Conservation (phyloP, 148 eudicot species). For the Rhododendron vialii region DNA sequence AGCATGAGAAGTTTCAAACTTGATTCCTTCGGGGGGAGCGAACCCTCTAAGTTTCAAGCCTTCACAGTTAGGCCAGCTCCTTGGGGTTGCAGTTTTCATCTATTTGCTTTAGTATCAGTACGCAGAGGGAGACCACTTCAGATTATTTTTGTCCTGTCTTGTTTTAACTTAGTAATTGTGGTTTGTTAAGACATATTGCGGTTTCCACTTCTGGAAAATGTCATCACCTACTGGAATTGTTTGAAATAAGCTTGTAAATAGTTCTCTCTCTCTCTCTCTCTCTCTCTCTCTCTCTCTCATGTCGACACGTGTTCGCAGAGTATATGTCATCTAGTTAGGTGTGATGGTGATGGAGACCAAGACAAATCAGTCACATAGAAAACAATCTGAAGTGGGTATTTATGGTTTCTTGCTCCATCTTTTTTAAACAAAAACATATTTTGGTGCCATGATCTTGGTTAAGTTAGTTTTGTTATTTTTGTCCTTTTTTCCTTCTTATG, state of each 20-base stretch:
- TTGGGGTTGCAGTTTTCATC: too few relatives aligned
- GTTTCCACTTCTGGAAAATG: not conserved
- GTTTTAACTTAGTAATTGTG: too few relatives aligned
- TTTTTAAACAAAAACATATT: not conserved
- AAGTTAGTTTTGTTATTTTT: not conserved
- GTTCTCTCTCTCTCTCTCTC: not conserved
- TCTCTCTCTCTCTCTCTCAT: not conserved
- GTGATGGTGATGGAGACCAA: not conserved
- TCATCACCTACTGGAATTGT: not conserved
- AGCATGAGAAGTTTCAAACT: too few relatives aligned
- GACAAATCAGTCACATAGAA: not conserved
- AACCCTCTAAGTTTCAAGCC: too few relatives aligned
- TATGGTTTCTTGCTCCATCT: not conserved
- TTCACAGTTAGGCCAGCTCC: too few relatives aligned
- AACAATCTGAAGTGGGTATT: not conserved
- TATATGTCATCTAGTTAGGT: not conserved
- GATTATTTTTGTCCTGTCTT: not conserved
- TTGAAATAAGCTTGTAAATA: not conserved
- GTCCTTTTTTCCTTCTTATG: not conserved
- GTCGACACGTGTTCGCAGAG: not conserved
- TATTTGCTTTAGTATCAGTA: not conserved
- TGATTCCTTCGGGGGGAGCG: too few relatives aligned
- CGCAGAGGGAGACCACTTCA: not conserved
- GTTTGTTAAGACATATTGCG: not conserved
- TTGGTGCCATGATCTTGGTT: not conserved